These are phyloP conservation scores for Penicillium egyptiacum DNA, from an alignment of 495 filamentous ascomycete genomes.

Conservation along the genomic window DNA sequence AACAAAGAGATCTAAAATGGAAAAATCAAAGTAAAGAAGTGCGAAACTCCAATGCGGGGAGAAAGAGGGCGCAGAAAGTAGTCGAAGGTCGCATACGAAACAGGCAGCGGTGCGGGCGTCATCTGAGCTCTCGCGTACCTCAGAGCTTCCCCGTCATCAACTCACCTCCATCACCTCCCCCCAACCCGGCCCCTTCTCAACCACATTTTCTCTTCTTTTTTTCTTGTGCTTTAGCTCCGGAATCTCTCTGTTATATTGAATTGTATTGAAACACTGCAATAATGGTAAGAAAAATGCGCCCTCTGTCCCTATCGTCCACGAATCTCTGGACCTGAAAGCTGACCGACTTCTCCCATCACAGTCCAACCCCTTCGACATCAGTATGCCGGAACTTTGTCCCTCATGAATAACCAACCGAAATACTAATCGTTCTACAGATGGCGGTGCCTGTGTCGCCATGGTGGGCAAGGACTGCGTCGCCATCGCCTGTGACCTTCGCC, in stretches of 20 bases:
- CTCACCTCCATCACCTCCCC: slow-evolving; percentile 32
- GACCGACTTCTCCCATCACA: slow-evolving; percentile 41
- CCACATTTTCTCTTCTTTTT: slow-evolving; percentile 8
- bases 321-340: slow-evolving; percentile 29
- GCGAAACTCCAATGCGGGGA: slow-evolving; percentile 11
- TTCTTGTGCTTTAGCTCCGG: slow-evolving; percentile 19
- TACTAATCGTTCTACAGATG: slow-evolving; percentile 61
- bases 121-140: slow-evolving; percentile 43
- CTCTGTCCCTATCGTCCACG: slow-evolving; percentile 14
- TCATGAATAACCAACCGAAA: slow-evolving; percentile 6
- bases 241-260: slow-evolving; percentile 7
- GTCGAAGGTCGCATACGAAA: slow-evolving; percentile 29
- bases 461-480: slow-evolving; percentile 99
- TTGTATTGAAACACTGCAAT: slow-evolving; percentile 27
- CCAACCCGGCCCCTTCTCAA: slow-evolving; percentile 19
- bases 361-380: slow-evolving; percentile 86
- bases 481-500: slow-evolving; percentile 97
- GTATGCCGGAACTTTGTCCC: slow-evolving; percentile 48
- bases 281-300: slow-evolving; percentile 30
- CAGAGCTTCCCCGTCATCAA: slow-evolving; percentile 36
- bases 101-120: slow-evolving; percentile 50
- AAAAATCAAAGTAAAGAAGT: neutral
- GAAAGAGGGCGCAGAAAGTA: slow-evolving; percentile 26
- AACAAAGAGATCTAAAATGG: neutral
- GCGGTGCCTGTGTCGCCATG: slow-evolving; percentile 96